phyloP scores from a whole-genome alignment of 768 basidiomycete species.

The Lyophyllum decastes region DNA sequence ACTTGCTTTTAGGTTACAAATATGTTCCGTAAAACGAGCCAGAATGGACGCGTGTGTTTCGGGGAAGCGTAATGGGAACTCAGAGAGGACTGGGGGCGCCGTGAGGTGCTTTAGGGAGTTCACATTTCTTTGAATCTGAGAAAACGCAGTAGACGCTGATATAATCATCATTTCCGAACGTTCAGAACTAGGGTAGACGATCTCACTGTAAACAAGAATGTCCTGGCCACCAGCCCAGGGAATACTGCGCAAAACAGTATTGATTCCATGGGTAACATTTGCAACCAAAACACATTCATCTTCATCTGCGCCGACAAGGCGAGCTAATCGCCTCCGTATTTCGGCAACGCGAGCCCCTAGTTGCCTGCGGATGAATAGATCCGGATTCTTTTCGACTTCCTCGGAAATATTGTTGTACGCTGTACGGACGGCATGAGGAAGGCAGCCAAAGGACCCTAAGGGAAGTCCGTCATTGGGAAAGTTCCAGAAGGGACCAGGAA shows the following conservation, averaged over 20 bases:
- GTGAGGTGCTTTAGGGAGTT: too few species aligned
- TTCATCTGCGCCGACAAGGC: slow-evolving; percentile 47
- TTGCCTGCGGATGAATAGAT: slow-evolving; percentile 49
- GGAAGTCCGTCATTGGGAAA: background rate
- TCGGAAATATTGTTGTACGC: slow-evolving; percentile 42
- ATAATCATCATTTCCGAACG: too few species aligned
- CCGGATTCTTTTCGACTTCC: slow-evolving; percentile 54
- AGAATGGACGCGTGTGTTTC: too few species aligned
- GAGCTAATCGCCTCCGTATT: slow-evolving; percentile 47
- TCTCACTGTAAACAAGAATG: too few species aligned
- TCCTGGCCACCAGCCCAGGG: slow-evolving; percentile 41
- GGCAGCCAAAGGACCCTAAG: slow-evolving; percentile 60
- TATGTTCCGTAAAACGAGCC: too few species aligned
- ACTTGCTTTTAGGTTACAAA: too few species aligned
- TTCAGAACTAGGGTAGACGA: too few species aligned
- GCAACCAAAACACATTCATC: slow-evolving; percentile 63
- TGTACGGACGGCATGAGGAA: slow-evolving; percentile 52
- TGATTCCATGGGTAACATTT: slow-evolving; percentile 67
- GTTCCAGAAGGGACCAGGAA: background rate
- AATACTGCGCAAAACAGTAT: slow-evolving; percentile 68
- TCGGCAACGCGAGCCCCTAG: slow-evolving; percentile 29
- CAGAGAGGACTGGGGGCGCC: too few species aligned
- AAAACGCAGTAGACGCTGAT: too few species aligned
- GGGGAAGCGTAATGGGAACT: too few species aligned
- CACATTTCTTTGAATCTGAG: too few species aligned